phyloP scores from a whole-genome alignment of 345 rosid species.

The Sonneratia alba region DNA sequence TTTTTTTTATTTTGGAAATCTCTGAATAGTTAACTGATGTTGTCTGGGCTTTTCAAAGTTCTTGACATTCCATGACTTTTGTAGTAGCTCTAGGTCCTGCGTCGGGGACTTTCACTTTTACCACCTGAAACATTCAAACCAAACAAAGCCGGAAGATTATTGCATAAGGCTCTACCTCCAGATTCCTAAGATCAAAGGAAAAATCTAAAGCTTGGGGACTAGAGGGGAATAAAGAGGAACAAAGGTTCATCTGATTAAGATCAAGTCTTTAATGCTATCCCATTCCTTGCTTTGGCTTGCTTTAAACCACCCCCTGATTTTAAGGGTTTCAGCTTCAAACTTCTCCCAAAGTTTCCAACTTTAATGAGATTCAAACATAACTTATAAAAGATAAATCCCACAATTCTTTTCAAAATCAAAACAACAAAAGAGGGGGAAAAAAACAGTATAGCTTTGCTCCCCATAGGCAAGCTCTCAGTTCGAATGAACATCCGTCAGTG shows the following conservation, averaged over 20 bases:
- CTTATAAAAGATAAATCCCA: background rate
- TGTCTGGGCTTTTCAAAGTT: slow-evolving; percentile 10
- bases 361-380: background rate
- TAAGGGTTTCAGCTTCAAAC: background rate
- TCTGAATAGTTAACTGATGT: background rate
- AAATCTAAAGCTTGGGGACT: background rate
- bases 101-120: slow-evolving; percentile 1
- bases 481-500: too few relatives aligned
- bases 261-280: background rate
- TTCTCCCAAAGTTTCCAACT: slow-evolving; percentile 2
- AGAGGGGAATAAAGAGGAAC: slow-evolving; percentile 2
- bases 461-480: too few relatives aligned
- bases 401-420: slow-evolving; percentile 3
- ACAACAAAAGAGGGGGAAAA: background rate
- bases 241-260: slow-evolving; percentile 2
- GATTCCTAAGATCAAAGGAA: background rate
- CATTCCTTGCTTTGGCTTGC: slow-evolving; percentile 1
- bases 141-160: slow-evolving; percentile 5
- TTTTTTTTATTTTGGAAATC: background rate
- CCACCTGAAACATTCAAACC: slow-evolving; percentile 4
- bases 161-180: background rate
- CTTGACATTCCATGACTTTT: slow-evolving; percentile 4
- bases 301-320: background rate
- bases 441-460: too few relatives aligned
- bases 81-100: background rate